These are phyloP conservation scores for Ustilaginoidea virens DNA, from an alignment of 2,329 filamentous ascomycete genomes.

Conservation along the genomic window DNA sequence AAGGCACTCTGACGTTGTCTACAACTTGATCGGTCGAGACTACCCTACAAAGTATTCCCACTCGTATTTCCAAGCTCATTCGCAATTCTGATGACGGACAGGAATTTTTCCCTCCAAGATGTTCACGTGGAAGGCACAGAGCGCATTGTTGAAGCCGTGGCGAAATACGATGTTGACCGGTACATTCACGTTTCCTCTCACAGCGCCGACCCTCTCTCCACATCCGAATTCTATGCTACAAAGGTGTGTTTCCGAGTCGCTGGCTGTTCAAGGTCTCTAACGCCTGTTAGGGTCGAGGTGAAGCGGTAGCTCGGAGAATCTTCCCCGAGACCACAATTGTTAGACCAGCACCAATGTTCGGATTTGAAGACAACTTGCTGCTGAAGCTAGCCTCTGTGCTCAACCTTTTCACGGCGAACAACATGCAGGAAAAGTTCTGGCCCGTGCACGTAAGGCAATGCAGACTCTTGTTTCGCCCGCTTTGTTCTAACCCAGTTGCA, in stretches of 20 bases:
- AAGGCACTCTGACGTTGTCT: constrained; percentile 91
- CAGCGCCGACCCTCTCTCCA: constrained; percentile 67
- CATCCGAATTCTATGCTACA: constrained; percentile 79
- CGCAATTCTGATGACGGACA: constrained; percentile 21
- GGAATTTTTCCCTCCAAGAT: constrained; percentile 86
- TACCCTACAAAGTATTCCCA: constrained; percentile 82
- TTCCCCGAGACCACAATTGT: constrained; percentile 97
- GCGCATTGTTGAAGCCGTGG: constrained; percentile 83
- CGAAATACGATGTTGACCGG: constrained; percentile 95
- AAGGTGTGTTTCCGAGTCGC: constrained; percentile 40
- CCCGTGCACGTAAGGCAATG: constrained; percentile 62
- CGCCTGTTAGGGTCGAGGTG: constrained; percentile 48
- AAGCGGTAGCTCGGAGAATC: constrained; percentile 70
- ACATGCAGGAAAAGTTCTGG: constrained; percentile 81
- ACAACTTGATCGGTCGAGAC: constrained; percentile 86
- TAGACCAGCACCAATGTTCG: constrained; percentile 82
- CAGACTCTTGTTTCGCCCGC: too few species aligned
- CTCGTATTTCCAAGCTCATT: not conserved
- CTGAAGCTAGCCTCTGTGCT: constrained; percentile 67
- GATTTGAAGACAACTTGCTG: constrained; percentile 85
- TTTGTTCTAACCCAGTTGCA: constrained; percentile 15
- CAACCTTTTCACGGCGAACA: constrained; percentile 80
- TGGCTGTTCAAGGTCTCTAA: not conserved
- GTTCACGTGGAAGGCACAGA: constrained; percentile 87
- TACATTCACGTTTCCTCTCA: constrained; percentile 95